phyloP scores from a whole-genome alignment of 2,329 filamentous ascomycete species.

The Fusarium pseudoanthophilum region DNA sequence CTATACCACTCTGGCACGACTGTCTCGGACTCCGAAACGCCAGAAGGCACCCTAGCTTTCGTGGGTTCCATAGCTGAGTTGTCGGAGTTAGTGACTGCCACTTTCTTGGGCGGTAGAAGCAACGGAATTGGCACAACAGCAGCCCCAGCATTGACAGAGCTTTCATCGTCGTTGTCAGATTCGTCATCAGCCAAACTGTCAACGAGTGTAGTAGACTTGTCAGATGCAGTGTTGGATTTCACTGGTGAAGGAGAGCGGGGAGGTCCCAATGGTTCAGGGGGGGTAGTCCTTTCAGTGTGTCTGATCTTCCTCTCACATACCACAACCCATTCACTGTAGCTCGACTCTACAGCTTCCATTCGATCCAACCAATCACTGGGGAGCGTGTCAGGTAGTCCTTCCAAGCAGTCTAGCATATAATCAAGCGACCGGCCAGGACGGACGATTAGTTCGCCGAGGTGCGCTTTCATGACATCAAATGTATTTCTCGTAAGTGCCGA shows the following conservation, averaged over 20 bases:
- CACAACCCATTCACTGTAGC: slow-evolving; percentile 84
- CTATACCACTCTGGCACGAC: slow-evolving; percentile 31
- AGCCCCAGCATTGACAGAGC: slow-evolving; percentile 20
- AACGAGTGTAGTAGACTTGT: slow-evolving; percentile 7
- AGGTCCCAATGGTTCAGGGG: slow-evolving; percentile 16
- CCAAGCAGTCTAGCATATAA: slow-evolving; percentile 85
- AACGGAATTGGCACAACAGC: slow-evolving; percentile 37
- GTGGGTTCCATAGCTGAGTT: slow-evolving; percentile 8
- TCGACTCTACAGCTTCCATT: slow-evolving; percentile 81
- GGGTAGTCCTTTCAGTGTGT: slow-evolving; percentile 66
- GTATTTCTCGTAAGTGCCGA: slow-evolving; percentile 55
- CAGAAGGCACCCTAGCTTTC: slow-evolving; percentile 37
- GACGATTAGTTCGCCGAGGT: slow-evolving; percentile 75
- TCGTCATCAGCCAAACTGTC: slow-evolving; percentile 24
- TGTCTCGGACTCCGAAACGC: slow-evolving; percentile 41
- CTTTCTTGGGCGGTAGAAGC: slow-evolving; percentile 32
- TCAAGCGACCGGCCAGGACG: slow-evolving; percentile 80
- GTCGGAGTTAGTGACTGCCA: background rate
- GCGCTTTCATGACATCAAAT: slow-evolving; percentile 67
- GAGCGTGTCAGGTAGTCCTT: slow-evolving; percentile 84
- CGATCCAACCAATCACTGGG: slow-evolving; percentile 89
- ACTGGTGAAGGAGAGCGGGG: slow-evolving; percentile 39
- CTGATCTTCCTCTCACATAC: slow-evolving; percentile 79
- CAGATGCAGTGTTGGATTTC: slow-evolving; percentile 20
- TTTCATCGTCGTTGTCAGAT: slow-evolving; percentile 33